phyloP scores from a whole-genome alignment of 768 basidiomycete species.

The Rhizopogon rudus region DNA sequence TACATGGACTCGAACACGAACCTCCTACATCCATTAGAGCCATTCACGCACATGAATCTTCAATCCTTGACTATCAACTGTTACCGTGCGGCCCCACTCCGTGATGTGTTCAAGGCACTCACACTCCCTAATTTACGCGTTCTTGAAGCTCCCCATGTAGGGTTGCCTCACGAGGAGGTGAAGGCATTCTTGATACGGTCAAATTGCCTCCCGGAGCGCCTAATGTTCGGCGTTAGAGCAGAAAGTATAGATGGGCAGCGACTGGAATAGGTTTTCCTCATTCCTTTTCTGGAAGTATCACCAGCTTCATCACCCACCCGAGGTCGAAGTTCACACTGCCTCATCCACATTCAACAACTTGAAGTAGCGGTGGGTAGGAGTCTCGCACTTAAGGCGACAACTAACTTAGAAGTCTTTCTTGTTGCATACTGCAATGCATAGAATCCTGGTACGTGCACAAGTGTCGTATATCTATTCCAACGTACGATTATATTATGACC shows the following conservation, averaged over 20 bases:
- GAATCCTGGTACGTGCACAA: no score
- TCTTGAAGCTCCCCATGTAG: neutral
- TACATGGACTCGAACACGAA: no score
- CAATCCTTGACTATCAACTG: neutral
- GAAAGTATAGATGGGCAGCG: neutral
- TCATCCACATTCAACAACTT: no score
- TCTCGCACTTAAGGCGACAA: no score
- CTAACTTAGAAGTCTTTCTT: no score
- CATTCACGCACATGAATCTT: neutral
- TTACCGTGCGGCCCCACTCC: neutral
- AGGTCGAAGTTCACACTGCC: no score
- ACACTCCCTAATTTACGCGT: neutral
- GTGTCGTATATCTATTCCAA: no score
- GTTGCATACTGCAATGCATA: no score
- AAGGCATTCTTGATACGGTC: neutral
- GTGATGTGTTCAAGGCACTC: neutral
- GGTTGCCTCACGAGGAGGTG: neutral
- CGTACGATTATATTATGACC: no score
- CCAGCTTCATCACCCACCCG: no score
- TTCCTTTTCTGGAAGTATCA: neutral
- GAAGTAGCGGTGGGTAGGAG: no score
- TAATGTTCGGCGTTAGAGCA: neutral
- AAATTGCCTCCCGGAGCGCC: neutral
- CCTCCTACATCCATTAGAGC: neutral
- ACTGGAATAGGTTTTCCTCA: neutral